Base-by-base conservation (phyloP, 2,329 filamentous ascomycete genomes). In the Talaromyces sp. region DNA sequence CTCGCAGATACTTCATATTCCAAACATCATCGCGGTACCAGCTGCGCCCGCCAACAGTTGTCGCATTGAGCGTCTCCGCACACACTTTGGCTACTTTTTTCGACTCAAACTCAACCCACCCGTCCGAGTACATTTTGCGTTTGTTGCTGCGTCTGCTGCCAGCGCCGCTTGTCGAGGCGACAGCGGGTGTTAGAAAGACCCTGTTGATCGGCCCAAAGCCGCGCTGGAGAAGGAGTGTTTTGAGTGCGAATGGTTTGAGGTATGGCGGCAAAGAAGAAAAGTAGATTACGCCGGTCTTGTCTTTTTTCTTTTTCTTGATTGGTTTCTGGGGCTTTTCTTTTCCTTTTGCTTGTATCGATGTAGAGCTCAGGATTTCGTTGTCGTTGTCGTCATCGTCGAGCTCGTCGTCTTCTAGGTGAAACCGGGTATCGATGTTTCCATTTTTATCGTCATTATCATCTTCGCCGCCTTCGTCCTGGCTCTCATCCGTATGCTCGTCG, bases 81-180 rank as follows among this genome's bases (percentile, higher is more conserved):
- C 76, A 78, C 25, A 77, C 69, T 67, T 79, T 78, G 0, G 78
- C 78, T 8, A 71, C 75, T 63, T 74, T 76, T 63, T 79, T 80
- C 30, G 75, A 77, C n/a, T 68, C 72, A 60, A 80, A 79, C 58
- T 80, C 78, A 13, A 80, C 72, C 78, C 78, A 80, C 5, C 78
- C 78, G 64, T 80, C 78, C 3, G 74, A 70, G 64, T 79, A 80
- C 4, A 71, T 73, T 59, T 79, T 75, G 25, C 77, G 72, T 64
- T 77, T 78, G 62, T 77, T 78, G 51, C 70, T 73, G n/a, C 69
- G 67, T 39, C 65, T 66, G 39, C 61, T 58, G 60, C 15, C 66
- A 62, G 11, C 64, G 59, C 55, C 65, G 25, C 67, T 67, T 22
- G 66, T 55, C 15, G 65, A 60, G 1, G 69, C 69, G 11, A 75